Evolutionary conservation across 805 yeast species (phyloP), one percentile per base, ranked within the genome.

Genomic region (Wickerhamiella occidentalis): DNA sequence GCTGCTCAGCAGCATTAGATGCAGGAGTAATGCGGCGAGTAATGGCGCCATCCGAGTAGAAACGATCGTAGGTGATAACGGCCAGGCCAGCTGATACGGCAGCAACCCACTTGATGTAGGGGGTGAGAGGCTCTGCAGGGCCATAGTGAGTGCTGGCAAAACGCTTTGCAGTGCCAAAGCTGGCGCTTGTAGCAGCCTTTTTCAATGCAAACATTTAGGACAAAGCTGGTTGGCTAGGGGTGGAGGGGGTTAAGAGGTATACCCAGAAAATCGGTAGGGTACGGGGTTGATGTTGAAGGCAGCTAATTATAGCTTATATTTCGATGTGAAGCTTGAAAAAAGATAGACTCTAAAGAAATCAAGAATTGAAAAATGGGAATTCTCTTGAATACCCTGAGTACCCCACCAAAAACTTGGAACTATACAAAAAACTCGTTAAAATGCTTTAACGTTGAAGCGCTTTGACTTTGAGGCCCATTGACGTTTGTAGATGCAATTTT

Each of bases 51-150:
- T 56, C 59, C 40, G 52, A 45, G 52, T 52, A 54, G 51, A 49
- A 49, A 12, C 61, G 55, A 56, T 58, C 61, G 57, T 58, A 58
- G 15, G 56, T 51, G 11, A 58, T 45, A 17, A 55, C 43, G 12
- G 54, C 60, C 7, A 49, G 46, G 36, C 53, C 49, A 17, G 37
- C 52, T 30, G 52, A 45, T 2, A 55, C 47, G 19, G 42, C 60
- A 23, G 53, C 60, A n/a, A 53, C 41, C 60, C 60, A 58, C 51
- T 54, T 54, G 49, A 55, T 17, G 51, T 56, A 56, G 25, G 52
- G 54, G 7, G 49, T 41, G 7, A 54, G 30, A 7, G 61, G 59
- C 58, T 56, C 60, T 13, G 47, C 59, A 33, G 59, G 55, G 45
- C 59, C 60, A 46, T 56, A 55, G 19, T 43, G 49, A 18, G 52